phyloP scores from a whole-genome alignment of 2,329 filamentous ascomycete species.

The Colletotrichum navitas region DNA sequence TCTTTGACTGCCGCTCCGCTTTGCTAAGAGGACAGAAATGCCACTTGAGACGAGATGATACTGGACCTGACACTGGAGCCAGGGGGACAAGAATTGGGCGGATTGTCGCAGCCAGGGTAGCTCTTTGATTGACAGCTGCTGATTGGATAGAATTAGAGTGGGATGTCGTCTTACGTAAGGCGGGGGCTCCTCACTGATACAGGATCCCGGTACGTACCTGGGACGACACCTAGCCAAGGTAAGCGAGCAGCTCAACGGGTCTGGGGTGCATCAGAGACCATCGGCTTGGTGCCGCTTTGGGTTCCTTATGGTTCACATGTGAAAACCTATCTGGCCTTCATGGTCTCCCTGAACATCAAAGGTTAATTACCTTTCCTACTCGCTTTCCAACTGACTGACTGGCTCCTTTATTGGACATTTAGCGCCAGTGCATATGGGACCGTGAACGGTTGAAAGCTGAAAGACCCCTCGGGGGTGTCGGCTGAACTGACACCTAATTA shows the following conservation, averaged over 20 bases:
- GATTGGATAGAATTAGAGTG: constrained; percentile 11
- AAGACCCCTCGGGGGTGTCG: constrained; percentile 5
- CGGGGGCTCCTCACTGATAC: background rate
- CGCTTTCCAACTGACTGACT: background rate
- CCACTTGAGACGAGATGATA: constrained; percentile 29
- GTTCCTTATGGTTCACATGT: constrained; percentile 27
- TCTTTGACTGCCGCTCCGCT: background rate
- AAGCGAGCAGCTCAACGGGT: constrained; percentile 14
- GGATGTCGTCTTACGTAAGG: constrained; percentile 14
- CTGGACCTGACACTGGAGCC: constrained; percentile 4
- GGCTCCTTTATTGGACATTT: constrained; percentile 11
- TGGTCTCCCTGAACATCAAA: constrained; percentile 9
- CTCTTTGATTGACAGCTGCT: constrained; percentile 9
- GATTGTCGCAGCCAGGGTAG: constrained; percentile 3
- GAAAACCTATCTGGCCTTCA: constrained; percentile 17
- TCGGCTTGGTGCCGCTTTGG: background rate
- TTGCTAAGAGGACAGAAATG: constrained; percentile 34
- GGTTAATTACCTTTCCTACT: background rate
- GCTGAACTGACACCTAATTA: constrained; percentile 13
- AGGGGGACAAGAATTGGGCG: constrained; percentile 14
- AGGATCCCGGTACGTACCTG: background rate
- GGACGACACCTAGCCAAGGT: background rate
- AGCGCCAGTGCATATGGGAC: constrained; percentile 10
- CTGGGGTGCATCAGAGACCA: constrained; percentile 30
- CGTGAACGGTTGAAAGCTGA: background rate